These are phyloP conservation scores for Colletotrichum chrysophilum DNA, from an alignment of 2,329 filamentous ascomycete genomes.

Conservation along the genomic window DNA sequence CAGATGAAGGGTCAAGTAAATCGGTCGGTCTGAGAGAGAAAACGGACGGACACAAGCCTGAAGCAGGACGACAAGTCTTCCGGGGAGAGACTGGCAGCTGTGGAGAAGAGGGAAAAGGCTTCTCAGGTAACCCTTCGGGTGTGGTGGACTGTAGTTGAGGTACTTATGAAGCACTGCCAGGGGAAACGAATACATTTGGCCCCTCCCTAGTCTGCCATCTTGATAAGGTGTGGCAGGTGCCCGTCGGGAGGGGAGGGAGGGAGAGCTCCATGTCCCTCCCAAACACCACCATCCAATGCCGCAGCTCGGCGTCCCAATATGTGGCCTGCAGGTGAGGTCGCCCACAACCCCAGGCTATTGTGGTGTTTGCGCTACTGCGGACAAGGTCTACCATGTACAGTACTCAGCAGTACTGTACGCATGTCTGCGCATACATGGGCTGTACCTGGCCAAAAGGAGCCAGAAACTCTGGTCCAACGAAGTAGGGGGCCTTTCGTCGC, in stretches of 20 bases:
- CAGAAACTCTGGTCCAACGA: not conserved
- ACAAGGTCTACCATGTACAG: slow-evolving; percentile 10
- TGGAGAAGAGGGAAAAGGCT: slow-evolving; percentile 20
- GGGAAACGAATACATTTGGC: slow-evolving; percentile 3
- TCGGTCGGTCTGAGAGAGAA: not conserved
- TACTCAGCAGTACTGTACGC: slow-evolving; percentile 1
- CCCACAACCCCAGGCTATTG: slow-evolving; percentile 5
- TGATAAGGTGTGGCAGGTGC: slow-evolving; percentile 23
- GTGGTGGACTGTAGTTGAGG: slow-evolving; percentile 16
- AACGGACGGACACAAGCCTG: not conserved
- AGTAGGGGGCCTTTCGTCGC: not conserved
- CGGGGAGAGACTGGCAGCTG: slow-evolving; percentile 15
- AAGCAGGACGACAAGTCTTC: slow-evolving; percentile 10
- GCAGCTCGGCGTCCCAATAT: slow-evolving; percentile 12
- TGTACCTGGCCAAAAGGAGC: slow-evolving; percentile 9
- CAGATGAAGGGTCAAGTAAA: not conserved
- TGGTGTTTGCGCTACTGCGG: slow-evolving; percentile 15
- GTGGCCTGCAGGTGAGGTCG: slow-evolving; percentile 16
- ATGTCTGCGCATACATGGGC: not conserved
- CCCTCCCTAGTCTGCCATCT: slow-evolving; percentile 9
- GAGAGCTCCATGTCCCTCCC: slow-evolving; percentile 5
- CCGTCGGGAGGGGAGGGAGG: slow-evolving; percentile 1
- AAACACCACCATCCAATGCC: slow-evolving; percentile 13
- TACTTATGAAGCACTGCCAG: slow-evolving; percentile 18
- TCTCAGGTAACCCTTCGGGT: not conserved